Evolutionary conservation across 2,329 filamentous ascomycete species (phyloP), one percentile per base, ranked within the genome.

Genomic region (Penicillium brasilianum): DNA sequence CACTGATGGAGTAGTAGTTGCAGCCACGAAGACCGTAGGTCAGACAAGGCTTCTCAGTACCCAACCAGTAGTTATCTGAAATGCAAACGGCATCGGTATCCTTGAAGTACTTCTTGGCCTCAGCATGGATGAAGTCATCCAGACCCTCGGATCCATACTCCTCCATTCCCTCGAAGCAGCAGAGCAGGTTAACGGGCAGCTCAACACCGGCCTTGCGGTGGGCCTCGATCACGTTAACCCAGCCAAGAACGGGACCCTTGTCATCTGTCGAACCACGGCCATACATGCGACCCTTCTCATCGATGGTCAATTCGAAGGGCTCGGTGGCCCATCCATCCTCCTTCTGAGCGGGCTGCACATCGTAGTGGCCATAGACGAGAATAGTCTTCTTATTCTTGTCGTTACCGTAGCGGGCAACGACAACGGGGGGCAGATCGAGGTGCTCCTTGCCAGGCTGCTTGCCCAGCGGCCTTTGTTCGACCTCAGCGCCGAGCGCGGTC

Each of bases 81-180:
- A 99, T 99, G 82, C 95, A 99, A 62, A 98, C 92, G 6, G 93
- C 95, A 69, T 99, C 95, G 37, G 93, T 88, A 72, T 97, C 94
- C 73, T 92, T 92, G 83, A 99, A 99, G 84, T 89, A 98, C 72
- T 91, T 90, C 82, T 96, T 92, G 68, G 90, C 93, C 81, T 99
- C 95, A 50, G 87, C 89, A 69, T 90, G 85, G 80, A 99, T 97
- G 68, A 98, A 90, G 70, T 97, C 94, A 74, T 99, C 95, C 58
- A 99, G 85, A 39, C 95, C 95, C 77, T 98, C 94, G 0, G 93
- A 97, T 54, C 95, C 95, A 77, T 96, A 97, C 82, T 99, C 95
- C 82, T 99, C 95, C 95, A 99, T 99, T 52, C 95, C 95, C 84
- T 99, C 95, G 71, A 99, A 98, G 84, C 95, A 99, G 92, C 97